phyloP scores from a whole-genome alignment of 139 green algal species.

The Tetraselmis striata region DNA sequence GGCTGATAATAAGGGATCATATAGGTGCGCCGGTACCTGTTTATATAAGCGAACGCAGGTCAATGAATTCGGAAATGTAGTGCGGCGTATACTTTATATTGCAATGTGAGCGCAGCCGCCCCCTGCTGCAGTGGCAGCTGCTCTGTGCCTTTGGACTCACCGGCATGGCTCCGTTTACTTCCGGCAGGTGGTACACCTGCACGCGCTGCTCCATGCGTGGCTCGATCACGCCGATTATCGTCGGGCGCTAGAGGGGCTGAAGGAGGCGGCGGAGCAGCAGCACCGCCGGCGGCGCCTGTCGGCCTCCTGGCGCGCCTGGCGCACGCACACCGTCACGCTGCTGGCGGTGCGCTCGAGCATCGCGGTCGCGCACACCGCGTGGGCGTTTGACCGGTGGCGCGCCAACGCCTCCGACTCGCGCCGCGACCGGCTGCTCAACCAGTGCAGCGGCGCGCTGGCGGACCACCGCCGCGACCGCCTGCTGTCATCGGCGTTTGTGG shows the following conservation, averaged over 20 bases:
- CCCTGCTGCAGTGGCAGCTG: too few species aligned
- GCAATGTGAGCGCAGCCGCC: too few species aligned
- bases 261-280: background rate
- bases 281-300: background rate
- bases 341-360: background rate
- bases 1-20: background rate
- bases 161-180: too few species aligned
- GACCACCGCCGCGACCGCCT: background rate
- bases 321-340: background rate
- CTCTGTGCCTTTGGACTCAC: background rate
- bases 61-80: background rate
- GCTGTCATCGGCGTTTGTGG: background rate
- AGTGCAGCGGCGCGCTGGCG: background rate
- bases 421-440: background rate
- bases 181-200: background rate
- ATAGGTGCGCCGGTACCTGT: too few species aligned
- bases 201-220: background rate
- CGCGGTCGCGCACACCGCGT: background rate
- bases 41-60: background rate
- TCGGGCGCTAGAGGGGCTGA: background rate
- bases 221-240: background rate
- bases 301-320: background rate
- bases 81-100: background rate
- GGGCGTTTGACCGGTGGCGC: background rate
- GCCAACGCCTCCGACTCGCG: background rate